These are phyloP conservation scores for Kodamaea fukazawae DNA, from an alignment of 805 yeast genomes.

Conservation along the genomic window DNA sequence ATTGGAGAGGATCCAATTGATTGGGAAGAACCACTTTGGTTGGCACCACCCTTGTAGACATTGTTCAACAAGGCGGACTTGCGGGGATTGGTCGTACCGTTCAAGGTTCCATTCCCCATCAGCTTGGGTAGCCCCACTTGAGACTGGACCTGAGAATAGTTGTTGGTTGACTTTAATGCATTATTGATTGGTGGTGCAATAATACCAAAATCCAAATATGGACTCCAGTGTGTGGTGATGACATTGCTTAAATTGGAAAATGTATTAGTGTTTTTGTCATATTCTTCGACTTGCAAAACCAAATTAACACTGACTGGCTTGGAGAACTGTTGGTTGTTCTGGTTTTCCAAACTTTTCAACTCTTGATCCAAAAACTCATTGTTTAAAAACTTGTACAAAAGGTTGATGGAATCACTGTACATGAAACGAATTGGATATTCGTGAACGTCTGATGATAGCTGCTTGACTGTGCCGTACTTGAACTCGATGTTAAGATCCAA, in stretches of 20 bases:
- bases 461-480: slow-evolving; percentile 26
- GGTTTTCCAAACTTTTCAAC: slow-evolving; percentile 15
- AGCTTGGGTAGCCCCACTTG: slow-evolving; percentile 15
- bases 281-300: slow-evolving; percentile 24
- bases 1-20: slow-evolving; percentile 3
- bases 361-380: slow-evolving; percentile 26
- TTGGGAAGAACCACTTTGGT: slow-evolving; percentile 7
- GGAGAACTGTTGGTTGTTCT: slow-evolving; percentile 16
- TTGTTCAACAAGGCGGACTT: slow-evolving; percentile 24
- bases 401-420: slow-evolving; percentile 30
- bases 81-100: slow-evolving; percentile 10
- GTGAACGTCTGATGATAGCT: slow-evolving; percentile 16
- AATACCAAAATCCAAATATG: slow-evolving; percentile 35
- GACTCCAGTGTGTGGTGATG: slow-evolving; percentile 40
- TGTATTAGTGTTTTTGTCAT: slow-evolving; percentile 5
- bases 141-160: slow-evolving; percentile 20
- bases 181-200: slow-evolving; percentile 40
- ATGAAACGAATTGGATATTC: slow-evolving; percentile 28
- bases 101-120: neutral
- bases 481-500: slow-evolving; percentile 22
- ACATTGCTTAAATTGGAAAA: slow-evolving; percentile 22
- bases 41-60: slow-evolving; percentile 16
- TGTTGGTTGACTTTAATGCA: slow-evolving; percentile 27
- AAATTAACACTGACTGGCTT: slow-evolving; percentile 28
- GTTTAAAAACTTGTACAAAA: slow-evolving; percentile 34